A percentile compares a stretch with the other conserved stretches of the same genome.
Conservation (phyloP, 768 basidiomycete species). For the Psilocybe tampanensis region DNA sequence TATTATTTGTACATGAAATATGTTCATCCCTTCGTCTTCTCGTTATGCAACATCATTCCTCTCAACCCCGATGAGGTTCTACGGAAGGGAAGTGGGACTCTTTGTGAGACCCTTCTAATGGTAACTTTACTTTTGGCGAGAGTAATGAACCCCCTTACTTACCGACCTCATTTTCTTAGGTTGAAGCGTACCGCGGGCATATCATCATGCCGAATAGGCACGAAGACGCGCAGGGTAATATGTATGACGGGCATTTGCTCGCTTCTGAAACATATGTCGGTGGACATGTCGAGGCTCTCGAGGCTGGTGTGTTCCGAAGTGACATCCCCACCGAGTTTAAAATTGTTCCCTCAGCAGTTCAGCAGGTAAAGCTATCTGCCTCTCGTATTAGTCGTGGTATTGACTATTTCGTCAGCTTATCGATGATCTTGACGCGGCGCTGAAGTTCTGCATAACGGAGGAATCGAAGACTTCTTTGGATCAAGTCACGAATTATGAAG, state of each 20-base stretch:
- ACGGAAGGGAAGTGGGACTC: slow-evolving; percentile 93
- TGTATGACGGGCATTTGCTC: slow-evolving; percentile 96
- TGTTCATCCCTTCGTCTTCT: slow-evolving; percentile 99
- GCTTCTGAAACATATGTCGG: slow-evolving; percentile 98
- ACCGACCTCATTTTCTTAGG: slow-evolving; percentile 49
- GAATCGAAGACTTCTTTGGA: slow-evolving; percentile 82
- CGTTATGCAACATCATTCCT: slow-evolving; percentile 98
- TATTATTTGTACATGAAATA: slow-evolving; percentile 99
- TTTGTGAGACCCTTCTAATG: slow-evolving; percentile 98
- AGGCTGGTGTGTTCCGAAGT: slow-evolving; percentile 97
- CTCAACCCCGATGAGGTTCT: slow-evolving; percentile 95
- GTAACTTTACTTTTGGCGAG: slow-evolving; percentile 43
- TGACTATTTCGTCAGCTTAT: slow-evolving; percentile 65
- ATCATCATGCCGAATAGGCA: slow-evolving; percentile 99
- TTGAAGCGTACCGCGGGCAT: slow-evolving; percentile 88
- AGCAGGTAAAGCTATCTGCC: slow-evolving; percentile 56
- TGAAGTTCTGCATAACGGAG: slow-evolving; percentile 85
- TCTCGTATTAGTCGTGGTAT: background rate
- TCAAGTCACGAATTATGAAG: slow-evolving; percentile 92
- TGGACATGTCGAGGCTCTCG: slow-evolving; percentile 97
- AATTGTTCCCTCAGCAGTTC: slow-evolving; percentile 83
- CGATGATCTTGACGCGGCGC: slow-evolving; percentile 89
- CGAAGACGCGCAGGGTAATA: slow-evolving; percentile 88
- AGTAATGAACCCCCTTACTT: too few species aligned
- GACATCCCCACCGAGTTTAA: slow-evolving; percentile 97